Evolutionary conservation across 495 filamentous ascomycete species (phyloP).

Genomic region (Parmelia sp.): DNA sequence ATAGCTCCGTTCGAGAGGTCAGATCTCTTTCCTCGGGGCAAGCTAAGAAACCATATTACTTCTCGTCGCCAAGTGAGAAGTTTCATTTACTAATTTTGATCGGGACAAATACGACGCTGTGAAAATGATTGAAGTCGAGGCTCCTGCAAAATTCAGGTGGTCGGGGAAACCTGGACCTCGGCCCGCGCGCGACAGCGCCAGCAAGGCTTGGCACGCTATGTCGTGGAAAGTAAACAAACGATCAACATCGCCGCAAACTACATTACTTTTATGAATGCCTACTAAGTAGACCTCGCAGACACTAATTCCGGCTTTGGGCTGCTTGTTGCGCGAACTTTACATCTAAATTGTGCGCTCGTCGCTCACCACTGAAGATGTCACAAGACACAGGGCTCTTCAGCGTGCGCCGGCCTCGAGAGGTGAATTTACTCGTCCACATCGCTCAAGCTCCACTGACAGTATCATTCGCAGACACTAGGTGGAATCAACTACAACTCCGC

Average conservation of each 20-base stretch:
- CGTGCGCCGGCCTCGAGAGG: constrained; percentile 66
- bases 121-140: neutral
- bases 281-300: no score
- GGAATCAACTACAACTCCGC: constrained; percentile 67
- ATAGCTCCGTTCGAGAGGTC: neutral
- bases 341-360: neutral
- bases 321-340: neutral
- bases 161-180: constrained; percentile 13
- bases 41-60: neutral
- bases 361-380: constrained; percentile 49
- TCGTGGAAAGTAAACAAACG: constrained; percentile 2
- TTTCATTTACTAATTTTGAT: neutral
- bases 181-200: constrained; percentile 12
- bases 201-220: constrained; percentile 10
- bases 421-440: constrained; percentile 34
- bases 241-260: neutral
- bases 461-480: constrained; percentile 60
- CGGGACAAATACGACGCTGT: neutral
- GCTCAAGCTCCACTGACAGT: constrained; percentile 7
- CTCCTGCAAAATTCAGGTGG: neutral
- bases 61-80: neutral
- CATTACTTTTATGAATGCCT: neutral
- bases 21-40: neutral
- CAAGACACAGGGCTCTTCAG: constrained; percentile 71
- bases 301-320: no score